These are phyloP conservation scores for Striga asiatica DNA, from an alignment of 257 asterid genomes.

Conservation along the genomic window DNA sequence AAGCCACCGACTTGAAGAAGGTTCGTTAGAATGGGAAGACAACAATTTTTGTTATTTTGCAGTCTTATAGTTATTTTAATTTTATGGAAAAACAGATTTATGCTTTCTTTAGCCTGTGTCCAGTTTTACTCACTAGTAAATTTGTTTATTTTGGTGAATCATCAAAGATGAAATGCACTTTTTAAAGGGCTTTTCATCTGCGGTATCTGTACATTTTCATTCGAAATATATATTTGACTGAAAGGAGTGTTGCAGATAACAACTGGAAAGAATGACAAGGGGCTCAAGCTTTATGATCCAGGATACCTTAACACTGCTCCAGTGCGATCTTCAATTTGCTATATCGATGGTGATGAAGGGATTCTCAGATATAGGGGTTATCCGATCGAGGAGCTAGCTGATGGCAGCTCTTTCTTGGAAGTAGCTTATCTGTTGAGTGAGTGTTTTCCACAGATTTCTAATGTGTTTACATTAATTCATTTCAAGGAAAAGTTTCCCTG, in stretches of 20 bases:
- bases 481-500: not conserved
- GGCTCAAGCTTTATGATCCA: constrained; percentile 94
- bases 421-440: constrained; percentile 92
- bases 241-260: constrained; percentile 45
- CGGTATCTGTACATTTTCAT: too few relatives aligned
- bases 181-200: too few relatives aligned
- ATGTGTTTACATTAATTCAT: constrained; percentile 9
- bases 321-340: constrained; percentile 80
- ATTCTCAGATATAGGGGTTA: constrained; percentile 91
- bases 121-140: not conserved
- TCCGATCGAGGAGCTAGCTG: constrained; percentile 94
- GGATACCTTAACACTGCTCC: constrained; percentile 98
- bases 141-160: not conserved
- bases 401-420: constrained; percentile 84
- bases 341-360: constrained; percentile 97
- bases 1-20: constrained; percentile 86
- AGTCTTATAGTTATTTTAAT: not conserved
- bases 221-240: constrained; percentile 18
- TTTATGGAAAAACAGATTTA: not conserved
- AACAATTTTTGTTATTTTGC: not conserved
- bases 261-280: constrained; percentile 67
- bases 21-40: constrained; percentile 18
- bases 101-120: not conserved
- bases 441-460: constrained; percentile 14
- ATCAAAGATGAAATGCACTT: too few relatives aligned